Evolutionary conservation across 139 green algal species (phyloP), one percentile per base, ranked within the genome.

Genomic region (Coccomyxa sp.): DNA sequence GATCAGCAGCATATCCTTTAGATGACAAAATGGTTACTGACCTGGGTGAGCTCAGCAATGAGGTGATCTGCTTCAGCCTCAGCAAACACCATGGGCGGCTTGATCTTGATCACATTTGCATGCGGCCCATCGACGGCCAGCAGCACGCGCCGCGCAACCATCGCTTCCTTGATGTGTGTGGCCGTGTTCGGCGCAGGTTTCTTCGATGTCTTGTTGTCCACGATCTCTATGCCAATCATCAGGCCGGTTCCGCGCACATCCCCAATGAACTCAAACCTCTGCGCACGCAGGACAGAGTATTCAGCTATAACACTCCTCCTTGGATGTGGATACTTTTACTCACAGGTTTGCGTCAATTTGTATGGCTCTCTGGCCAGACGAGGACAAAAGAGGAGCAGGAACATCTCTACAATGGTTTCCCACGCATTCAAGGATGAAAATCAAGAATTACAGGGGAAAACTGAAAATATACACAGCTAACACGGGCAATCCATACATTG

Each of bases 51-150:
- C 17, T 75, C 71, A 13, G 17, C 28, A 10, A 93, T 67, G 77
- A 95, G 82, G 12, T 60, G 58, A 63, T 94, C 89, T 13, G 84
- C 91, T 78, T 94, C 88, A 27, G 25, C n/a, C 28, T 67, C 16
- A 7, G 79, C 81, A 79, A 95, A 95, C 51, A 89, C 88, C 84
- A 95, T 79, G 0, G 92, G 92, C 32, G 92, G 92, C 88, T 95
- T 94, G 77, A 95, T 90, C 85, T 96, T 96, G 74, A 96, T 80
- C 10, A 96, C 88, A 75, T 94, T 93, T 68, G 89, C 87, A 27
- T 88, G 89, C 0, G 87, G 87, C 10, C 92, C 92, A 57, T 95
- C 92, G 27, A 80, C 90, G 16, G 86, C 88, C 45, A 96, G 74
- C 77, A 96, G 87, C 66, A 95, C 90, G 0, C 86, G 82, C 1